Evolutionary conservation across 331 rosid genomes (phyloP).

Genomic region (Arachis monticola): DNA sequence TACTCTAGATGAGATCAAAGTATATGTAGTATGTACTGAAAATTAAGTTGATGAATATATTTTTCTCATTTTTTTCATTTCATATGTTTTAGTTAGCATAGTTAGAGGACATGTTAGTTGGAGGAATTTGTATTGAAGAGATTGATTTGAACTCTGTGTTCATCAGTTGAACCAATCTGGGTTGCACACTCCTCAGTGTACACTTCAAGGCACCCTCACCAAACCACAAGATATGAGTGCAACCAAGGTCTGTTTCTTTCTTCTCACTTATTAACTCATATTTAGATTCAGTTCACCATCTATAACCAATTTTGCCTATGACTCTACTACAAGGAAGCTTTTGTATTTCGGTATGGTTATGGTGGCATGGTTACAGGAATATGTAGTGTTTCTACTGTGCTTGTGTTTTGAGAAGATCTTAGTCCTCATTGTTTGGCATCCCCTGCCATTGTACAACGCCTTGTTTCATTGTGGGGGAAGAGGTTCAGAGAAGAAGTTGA

Average conservation of each 20-base stretch:
- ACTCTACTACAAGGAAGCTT: neutral
- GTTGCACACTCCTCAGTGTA: constrained; percentile 86
- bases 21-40: too few relatives aligned
- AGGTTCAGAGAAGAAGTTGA: constrained; percentile 82
- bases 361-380: neutral
- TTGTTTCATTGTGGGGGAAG: constrained; percentile 70
- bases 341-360: neutral
- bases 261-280: too few relatives aligned
- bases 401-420: neutral
- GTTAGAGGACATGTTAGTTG: neutral
- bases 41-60: too few relatives aligned
- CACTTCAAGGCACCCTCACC: constrained; percentile 74
- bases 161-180: constrained; percentile 74
- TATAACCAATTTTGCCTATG: neutral
- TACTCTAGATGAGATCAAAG: too few relatives aligned
- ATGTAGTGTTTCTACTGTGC: neutral
- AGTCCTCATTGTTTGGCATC: constrained; percentile 14
- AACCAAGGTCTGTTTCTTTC: constrained; percentile 46
- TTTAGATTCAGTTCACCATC: neutral
- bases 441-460: constrained; percentile 50
- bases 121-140: constrained; percentile 8
- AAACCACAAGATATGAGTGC: constrained; percentile 62
- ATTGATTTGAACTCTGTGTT: constrained; percentile 34
- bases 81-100: neutral
- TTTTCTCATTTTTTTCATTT: too few relatives aligned